Conservation (phyloP, 257 asterid genomes). For the Voacanga thouarsii region DNA sequence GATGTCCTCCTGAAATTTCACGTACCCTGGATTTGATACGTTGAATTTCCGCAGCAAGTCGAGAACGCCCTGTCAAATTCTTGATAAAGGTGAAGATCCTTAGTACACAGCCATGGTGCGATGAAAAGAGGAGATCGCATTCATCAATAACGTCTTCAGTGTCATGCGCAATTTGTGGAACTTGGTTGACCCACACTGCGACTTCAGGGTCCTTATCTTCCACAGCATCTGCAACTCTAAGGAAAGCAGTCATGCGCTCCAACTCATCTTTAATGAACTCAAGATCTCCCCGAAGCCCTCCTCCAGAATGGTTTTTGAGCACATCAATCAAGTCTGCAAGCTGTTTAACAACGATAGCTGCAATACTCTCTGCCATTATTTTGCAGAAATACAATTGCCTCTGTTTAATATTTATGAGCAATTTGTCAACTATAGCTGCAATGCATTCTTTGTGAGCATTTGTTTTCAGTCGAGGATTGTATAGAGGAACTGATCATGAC, state of each 20-base stretch:
- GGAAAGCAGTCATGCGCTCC: constrained; percentile 13
- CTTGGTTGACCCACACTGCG: not conserved
- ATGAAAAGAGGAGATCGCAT: not conserved
- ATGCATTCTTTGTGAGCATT: no score
- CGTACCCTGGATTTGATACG: constrained; percentile 8
- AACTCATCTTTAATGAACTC: constrained; percentile 14
- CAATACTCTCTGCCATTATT: constrained; percentile 8
- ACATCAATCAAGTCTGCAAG: not conserved
- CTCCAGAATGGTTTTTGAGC: not conserved
- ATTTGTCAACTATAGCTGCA: no score
- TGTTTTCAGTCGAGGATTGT: no score
- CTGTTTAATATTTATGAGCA: no score
- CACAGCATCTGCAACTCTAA: constrained; percentile 14
- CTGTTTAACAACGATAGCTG: not conserved
- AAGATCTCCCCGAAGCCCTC: constrained; percentile 3
- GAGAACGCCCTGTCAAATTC: constrained; percentile 14
- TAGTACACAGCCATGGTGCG: no score
- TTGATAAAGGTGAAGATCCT: not conserved
- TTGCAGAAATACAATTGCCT: no score
- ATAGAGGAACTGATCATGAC: no score
- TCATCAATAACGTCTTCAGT: not conserved
- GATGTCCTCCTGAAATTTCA: constrained; percentile 9
- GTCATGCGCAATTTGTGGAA: not conserved
- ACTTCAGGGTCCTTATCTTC: not conserved
- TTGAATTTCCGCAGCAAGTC: constrained; percentile 5